Percentiles rank a stretch among this genome's conserved stretches.
Evolutionary conservation across 2,329 filamentous ascomycete species (phyloP).

Genomic region (Knufia petricola): DNA sequence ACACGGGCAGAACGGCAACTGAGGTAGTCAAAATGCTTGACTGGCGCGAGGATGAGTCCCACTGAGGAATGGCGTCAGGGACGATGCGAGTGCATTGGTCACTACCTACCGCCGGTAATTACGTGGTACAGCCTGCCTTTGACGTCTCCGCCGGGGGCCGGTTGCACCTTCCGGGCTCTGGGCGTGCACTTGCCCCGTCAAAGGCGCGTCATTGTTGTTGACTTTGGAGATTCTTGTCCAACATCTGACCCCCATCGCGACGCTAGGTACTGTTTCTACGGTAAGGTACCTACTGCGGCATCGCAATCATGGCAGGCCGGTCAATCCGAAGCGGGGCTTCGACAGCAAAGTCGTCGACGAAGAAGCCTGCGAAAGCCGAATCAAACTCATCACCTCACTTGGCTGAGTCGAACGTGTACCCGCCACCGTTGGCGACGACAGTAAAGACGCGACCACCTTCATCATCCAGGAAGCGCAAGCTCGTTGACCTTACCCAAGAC

Average conservation of each 20-base stretch:
- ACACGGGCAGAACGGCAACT: not conserved
- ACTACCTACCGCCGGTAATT: no score
- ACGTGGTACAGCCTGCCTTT: no score
- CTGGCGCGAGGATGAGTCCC: not conserved
- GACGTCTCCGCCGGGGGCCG: not conserved
- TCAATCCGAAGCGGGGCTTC: not conserved
- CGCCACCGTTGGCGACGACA: not conserved
- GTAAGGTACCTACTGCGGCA: no score
- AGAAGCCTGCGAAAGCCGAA: not conserved
- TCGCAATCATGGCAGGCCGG: not conserved
- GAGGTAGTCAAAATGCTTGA: no score
- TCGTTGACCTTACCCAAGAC: slow-evolving; percentile 1
- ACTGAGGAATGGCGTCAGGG: not conserved
- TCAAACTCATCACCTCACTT: not conserved
- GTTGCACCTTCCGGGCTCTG: not conserved
- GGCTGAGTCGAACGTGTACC: not conserved
- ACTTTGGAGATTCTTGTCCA: not conserved
- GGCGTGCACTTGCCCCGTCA: not conserved
- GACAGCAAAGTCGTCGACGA: not conserved
- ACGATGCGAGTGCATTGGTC: not conserved
- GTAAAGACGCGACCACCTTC: not conserved
- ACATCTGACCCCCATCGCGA: not conserved
- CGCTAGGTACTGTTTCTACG: not conserved
- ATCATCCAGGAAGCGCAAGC: slow-evolving; percentile 1
- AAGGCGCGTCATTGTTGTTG: not conserved